Evolutionary conservation across 2,329 filamentous ascomycete genomes (phyloP).

Genomic region (Colletotrichum paranaense): DNA sequence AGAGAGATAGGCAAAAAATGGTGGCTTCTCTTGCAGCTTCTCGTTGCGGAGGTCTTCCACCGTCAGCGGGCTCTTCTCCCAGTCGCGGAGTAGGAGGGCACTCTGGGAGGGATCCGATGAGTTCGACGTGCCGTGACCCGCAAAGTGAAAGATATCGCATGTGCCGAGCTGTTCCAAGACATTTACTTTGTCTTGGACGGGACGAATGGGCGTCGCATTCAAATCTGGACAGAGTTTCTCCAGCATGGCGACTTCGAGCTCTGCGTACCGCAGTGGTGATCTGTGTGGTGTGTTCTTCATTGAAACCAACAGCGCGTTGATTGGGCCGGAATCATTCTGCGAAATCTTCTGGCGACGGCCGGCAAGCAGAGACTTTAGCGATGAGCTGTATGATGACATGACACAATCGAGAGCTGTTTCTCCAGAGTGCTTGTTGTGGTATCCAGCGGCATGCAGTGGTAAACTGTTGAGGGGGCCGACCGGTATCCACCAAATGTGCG

Average conservation of each 20-base stretch:
- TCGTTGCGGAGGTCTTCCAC: background rate
- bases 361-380: background rate
- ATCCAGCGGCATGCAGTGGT: background rate
- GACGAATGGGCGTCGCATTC: background rate
- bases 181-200: background rate
- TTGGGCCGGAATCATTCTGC: background rate
- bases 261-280: too few species aligned
- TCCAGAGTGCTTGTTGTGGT: background rate
- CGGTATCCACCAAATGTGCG: background rate
- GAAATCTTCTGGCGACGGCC: background rate
- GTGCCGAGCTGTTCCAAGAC: background rate
- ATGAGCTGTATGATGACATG: background rate
- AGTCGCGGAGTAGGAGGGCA: background rate
- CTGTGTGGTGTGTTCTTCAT: background rate
- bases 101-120: background rate
- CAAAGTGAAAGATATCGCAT: background rate
- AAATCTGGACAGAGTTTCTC: background rate
- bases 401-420: background rate
- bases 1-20: background rate
- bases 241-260: background rate
- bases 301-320: background rate
- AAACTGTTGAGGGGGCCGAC: background rate
- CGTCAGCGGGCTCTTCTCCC: background rate
- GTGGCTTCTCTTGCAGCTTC: background rate
- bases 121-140: background rate